Conservation (phyloP, 2,329 filamentous ascomycete species). For the Fusarium foetens region DNA sequence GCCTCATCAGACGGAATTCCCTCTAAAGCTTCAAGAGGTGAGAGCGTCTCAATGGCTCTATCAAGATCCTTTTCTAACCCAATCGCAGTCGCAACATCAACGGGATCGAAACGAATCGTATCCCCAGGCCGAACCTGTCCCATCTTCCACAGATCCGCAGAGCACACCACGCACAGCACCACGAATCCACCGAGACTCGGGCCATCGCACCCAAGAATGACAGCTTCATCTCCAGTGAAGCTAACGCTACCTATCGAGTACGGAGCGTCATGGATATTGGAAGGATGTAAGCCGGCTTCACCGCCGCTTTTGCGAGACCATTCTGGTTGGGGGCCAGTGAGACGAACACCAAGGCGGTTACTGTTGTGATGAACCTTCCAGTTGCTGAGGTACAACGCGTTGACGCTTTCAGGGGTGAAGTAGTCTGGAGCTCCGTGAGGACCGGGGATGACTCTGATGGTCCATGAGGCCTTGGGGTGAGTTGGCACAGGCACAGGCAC, state of each 20-base stretch:
- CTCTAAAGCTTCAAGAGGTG: background rate
- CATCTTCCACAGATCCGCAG: constrained; percentile 55
- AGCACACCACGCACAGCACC: constrained; percentile 51
- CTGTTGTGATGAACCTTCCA: constrained; percentile 56
- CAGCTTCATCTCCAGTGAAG: constrained; percentile 56
- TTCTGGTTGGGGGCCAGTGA: constrained; percentile 50
- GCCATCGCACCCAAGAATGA: constrained; percentile 53
- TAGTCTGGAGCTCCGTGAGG: constrained; percentile 53
- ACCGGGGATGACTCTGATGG: constrained; percentile 50
- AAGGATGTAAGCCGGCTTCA: constrained; percentile 53
- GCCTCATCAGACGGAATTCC: background rate
- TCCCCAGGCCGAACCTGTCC: constrained; percentile 55
- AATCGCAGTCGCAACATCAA: constrained; percentile 43
- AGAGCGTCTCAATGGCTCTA: constrained; percentile 37
- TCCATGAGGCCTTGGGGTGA: constrained; percentile 44
- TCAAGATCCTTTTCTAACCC: constrained; percentile 38
- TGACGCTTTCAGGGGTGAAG: constrained; percentile 48
- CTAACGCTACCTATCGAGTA: constrained; percentile 56
- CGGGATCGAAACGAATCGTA: constrained; percentile 47
- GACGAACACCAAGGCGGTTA: constrained; percentile 53
- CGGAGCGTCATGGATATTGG: constrained; percentile 54
- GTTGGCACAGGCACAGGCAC: constrained; percentile 40
- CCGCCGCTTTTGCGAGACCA: constrained; percentile 53
- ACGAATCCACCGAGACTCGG: constrained; percentile 56
- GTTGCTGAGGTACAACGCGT: constrained; percentile 47